Percentiles rank a stretch among this genome's conserved stretches.
Conservation (phyloP, 129 eudicot genomes). For the Centella asiatica region DNA sequence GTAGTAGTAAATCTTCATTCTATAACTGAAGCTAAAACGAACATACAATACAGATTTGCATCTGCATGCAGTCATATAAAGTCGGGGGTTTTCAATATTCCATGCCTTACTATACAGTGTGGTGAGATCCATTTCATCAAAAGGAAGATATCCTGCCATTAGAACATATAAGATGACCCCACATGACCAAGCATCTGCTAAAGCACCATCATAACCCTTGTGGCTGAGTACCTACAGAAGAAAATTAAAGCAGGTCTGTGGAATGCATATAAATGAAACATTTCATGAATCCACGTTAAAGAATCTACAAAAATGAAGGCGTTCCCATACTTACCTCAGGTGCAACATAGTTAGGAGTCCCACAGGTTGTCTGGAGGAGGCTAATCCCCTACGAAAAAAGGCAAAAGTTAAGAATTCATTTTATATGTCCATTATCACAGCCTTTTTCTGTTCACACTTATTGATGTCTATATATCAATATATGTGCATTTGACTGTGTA, state of each 20-base stretch:
- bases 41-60: not conserved
- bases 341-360: constrained; percentile 99
- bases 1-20: constrained; percentile 1
- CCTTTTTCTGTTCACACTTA: not conserved
- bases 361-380: constrained; percentile 92
- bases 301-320: not conserved
- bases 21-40: not conserved
- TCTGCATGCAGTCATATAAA: not conserved
- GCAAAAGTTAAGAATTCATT: constrained; percentile 1
- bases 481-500: too few species aligned
- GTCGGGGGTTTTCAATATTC: not conserved
- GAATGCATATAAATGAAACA: constrained; percentile 7
- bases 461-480: not conserved
- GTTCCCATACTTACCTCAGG: constrained; percentile 71
- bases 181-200: constrained; percentile 99
- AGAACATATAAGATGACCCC: constrained; percentile 94
- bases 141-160: constrained; percentile 94
- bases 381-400: constrained; percentile 62
- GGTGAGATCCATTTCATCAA: constrained; percentile 95
- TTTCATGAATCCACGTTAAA: not conserved
- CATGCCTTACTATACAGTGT: constrained; percentile 87
- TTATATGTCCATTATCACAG: not conserved
- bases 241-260: constrained; percentile 10
- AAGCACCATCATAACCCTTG: constrained; percentile 96
- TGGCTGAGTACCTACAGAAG: constrained; percentile 83